These are phyloP conservation scores for Phycomyces blakesleeanus DNA, from an alignment of 192 early-diverging fungal species.

Conservation along the genomic window DNA sequence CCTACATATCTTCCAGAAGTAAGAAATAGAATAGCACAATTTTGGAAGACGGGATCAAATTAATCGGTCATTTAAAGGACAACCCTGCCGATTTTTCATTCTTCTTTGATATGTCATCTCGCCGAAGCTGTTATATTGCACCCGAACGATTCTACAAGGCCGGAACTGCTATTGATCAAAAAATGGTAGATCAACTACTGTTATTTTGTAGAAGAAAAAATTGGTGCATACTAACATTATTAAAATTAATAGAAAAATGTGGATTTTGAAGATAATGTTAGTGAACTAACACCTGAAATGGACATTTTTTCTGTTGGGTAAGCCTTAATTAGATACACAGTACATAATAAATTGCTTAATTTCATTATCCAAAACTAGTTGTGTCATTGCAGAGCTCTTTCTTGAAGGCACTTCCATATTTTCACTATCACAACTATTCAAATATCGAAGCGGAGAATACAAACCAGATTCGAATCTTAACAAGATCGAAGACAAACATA, in stretches of 20 bases:
- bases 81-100: conserved; percentile 95
- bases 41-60: neutral
- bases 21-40: neutral
- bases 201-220: neutral
- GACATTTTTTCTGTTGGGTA: conserved; percentile 94
- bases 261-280: conserved; percentile 26
- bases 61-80: conserved; percentile 46
- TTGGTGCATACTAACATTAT: neutral
- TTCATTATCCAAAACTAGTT: conserved; percentile 34
- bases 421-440: conserved; percentile 85
- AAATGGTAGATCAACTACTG: conserved; percentile 30
- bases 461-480: conserved; percentile 64
- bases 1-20: conserved; percentile 90
- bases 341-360: no score
- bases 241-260: conserved; percentile 25
- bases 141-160: conserved; percentile 91
- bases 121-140: conserved; percentile 91
- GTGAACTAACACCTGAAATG: conserved; percentile 75
- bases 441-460: conserved; percentile 81
- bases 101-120: conserved; percentile 90
- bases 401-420: conserved; percentile 91
- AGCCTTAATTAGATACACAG: conserved; percentile 1
- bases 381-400: conserved; percentile 90
- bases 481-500: conserved; percentile 78
- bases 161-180: conserved; percentile 54